phyloP scores from a whole-genome alignment of 2,329 filamentous ascomycete genomes.

The Phoma sp. region DNA sequence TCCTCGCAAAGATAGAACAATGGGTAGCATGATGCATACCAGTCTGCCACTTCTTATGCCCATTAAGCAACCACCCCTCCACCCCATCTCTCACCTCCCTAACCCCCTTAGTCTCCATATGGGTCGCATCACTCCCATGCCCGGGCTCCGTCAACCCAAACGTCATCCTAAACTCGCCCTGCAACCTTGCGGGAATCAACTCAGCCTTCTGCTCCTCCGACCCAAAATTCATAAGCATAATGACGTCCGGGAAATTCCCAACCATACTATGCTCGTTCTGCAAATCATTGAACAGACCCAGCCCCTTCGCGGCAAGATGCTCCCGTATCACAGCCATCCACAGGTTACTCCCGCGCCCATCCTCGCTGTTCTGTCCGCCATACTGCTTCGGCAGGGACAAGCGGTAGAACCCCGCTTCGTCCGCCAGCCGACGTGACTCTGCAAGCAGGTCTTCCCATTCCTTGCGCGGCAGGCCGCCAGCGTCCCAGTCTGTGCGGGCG shows the following conservation, averaged over 20 bases:
- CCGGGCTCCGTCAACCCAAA: conserved; percentile 68
- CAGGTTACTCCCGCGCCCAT: conserved; percentile 58
- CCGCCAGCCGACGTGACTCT: conserved; percentile 58
- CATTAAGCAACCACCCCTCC: conserved; percentile 61
- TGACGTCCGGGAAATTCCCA: conserved; percentile 66
- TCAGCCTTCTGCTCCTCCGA: conserved; percentile 59
- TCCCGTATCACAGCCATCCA: conserved; percentile 69
- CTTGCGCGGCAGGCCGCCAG: conserved; percentile 60
- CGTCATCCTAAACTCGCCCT: conserved; percentile 61
- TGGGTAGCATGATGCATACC: conserved; percentile 68
- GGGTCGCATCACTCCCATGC: conserved; percentile 68
- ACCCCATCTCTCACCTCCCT: conserved; percentile 53
- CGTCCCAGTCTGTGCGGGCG: conserved; percentile 66
- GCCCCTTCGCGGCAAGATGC: conserved; percentile 64
- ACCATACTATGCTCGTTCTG: conserved; percentile 69
- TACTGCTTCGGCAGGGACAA: conserved; percentile 63
- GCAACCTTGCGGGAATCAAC: conserved; percentile 60
- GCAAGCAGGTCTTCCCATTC: conserved; percentile 65
- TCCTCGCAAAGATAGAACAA: conserved; percentile 67
- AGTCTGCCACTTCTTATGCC: conserved; percentile 70
- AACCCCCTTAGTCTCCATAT: conserved; percentile 63
- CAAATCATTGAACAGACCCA: conserved; percentile 68
- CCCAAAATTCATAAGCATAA: conserved; percentile 68
- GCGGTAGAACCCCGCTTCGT: conserved; percentile 66
- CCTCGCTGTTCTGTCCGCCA: conserved; percentile 57